phyloP scores from a whole-genome alignment of 164 flowering plant genomes.

The Aristolochia contorta region DNA sequence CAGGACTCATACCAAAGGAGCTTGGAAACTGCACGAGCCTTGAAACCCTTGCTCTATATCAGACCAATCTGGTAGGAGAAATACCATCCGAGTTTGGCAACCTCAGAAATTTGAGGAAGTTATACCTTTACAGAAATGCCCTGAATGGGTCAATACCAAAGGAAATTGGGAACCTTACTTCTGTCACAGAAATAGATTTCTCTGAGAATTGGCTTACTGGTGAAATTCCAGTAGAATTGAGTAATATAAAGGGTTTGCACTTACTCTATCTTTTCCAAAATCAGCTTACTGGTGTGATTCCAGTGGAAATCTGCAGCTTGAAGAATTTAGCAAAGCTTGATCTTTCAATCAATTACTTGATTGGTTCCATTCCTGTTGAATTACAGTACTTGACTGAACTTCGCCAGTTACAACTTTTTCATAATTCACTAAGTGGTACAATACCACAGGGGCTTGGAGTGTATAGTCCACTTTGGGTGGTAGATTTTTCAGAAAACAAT shows the following conservation, averaged over 20 bases:
- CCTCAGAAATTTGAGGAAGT: slow-evolving; percentile 34
- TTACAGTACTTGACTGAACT: slow-evolving; percentile 57
- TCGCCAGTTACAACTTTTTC: slow-evolving; percentile 66
- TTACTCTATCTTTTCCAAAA: slow-evolving; percentile 75
- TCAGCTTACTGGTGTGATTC: slow-evolving; percentile 71
- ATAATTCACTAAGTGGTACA: slow-evolving; percentile 54
- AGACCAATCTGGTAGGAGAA: slow-evolving; percentile 53
- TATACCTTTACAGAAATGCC: slow-evolving; percentile 70
- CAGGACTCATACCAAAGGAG: slow-evolving; percentile 70
- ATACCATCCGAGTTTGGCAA: slow-evolving; percentile 68
- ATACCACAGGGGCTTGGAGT: slow-evolving; percentile 79
- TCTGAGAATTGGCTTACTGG: slow-evolving; percentile 72
- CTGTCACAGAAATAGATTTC: slow-evolving; percentile 68
- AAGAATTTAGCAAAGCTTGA: slow-evolving; percentile 62
- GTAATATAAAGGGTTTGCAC: slow-evolving; percentile 42
- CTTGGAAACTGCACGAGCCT: slow-evolving; percentile 66
- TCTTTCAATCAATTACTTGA: slow-evolving; percentile 68
- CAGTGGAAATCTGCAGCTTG: slow-evolving; percentile 52
- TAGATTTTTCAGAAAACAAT: slow-evolving; percentile 68
- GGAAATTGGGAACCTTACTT: slow-evolving; percentile 73
- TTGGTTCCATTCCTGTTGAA: slow-evolving; percentile 67
- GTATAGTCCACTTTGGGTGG: slow-evolving; percentile 70
- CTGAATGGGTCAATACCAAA: slow-evolving; percentile 80
- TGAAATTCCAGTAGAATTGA: slow-evolving; percentile 65
- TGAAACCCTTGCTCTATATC: slow-evolving; percentile 57